A percentile compares a stretch with the other conserved stretches of the same genome.
Conservation (phyloP, 2,329 filamentous ascomycete species). For the Arachnomyces sp. region DNA sequence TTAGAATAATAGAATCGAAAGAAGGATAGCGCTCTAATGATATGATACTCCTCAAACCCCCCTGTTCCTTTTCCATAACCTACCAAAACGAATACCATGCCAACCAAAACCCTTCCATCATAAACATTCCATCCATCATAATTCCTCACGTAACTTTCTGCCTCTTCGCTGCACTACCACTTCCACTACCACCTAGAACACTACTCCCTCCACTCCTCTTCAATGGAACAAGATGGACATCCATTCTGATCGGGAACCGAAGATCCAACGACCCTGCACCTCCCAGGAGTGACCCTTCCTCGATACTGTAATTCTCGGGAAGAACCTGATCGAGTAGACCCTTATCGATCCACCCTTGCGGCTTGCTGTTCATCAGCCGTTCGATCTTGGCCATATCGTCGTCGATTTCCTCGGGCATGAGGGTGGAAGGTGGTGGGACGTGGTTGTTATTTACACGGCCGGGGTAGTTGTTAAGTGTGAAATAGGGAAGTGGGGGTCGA, state of each 20-base stretch:
- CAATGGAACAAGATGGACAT: constrained; percentile 35
- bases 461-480: constrained; percentile 39
- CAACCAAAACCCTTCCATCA: not conserved
- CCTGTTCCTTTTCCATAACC: too few relatives aligned
- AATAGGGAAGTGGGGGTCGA: constrained; percentile 38
- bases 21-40: too few relatives aligned
- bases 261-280: constrained; percentile 28
- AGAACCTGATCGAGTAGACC: constrained; percentile 32
- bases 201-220: constrained; percentile 12
- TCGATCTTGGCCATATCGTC: constrained; percentile 37
- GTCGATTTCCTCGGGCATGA: constrained; percentile 41
- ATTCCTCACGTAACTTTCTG: constrained; percentile 3
- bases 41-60: too few relatives aligned
- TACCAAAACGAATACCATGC: too few relatives aligned
- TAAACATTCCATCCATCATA: not conserved
- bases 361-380: constrained; percentile 28
- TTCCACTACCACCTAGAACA: constrained; percentile 10
- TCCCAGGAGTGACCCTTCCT: constrained; percentile 1
- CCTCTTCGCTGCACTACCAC: constrained; percentile 7
- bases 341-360: constrained; percentile 34
- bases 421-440: constrained; percentile 34
- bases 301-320: constrained; percentile 14
- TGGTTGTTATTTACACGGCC: constrained; percentile 32
- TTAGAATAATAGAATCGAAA: too few relatives aligned
- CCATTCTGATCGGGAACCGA: constrained; percentile 36